These are phyloP conservation scores for Leccinellum albellum DNA, from an alignment of 768 basidiomycete genomes.

Conservation along the genomic window DNA sequence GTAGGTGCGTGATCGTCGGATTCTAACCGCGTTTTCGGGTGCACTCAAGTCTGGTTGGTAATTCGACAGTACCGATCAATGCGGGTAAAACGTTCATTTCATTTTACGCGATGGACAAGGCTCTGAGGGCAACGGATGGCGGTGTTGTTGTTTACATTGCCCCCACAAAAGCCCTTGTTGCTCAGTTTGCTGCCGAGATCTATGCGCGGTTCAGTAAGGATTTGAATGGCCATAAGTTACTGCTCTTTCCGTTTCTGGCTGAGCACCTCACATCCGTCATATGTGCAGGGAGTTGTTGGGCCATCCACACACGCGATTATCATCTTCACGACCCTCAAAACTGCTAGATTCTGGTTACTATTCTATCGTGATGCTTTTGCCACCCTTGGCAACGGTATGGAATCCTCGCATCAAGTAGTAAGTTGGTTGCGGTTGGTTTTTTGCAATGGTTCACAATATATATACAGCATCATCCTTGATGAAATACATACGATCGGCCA, in stretches of 20 bases:
- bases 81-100: constrained; percentile 78
- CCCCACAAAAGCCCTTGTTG: constrained; percentile 71
- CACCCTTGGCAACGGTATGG: constrained; percentile 59
- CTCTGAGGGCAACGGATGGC: constrained; percentile 58
- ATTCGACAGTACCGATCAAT: constrained; percentile 55
- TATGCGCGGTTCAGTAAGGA: constrained; percentile 66
- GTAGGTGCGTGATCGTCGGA: constrained; percentile 42
- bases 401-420: constrained; percentile 59
- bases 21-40: background rate
- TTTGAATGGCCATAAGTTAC: constrained; percentile 44
- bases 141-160: constrained; percentile 71
- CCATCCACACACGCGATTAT: constrained; percentile 63
- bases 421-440: background rate
- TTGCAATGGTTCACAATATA: background rate
- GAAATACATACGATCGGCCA: constrained; percentile 65
- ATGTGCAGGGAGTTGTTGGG: constrained; percentile 53
- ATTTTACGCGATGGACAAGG: constrained; percentile 72
- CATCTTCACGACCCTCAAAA: constrained; percentile 58
- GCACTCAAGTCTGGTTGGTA: constrained; percentile 1
- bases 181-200: constrained; percentile 68
- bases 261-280: background rate
- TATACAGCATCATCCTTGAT: constrained; percentile 59
- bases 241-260: background rate
- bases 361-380: constrained; percentile 67
- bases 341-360: constrained; percentile 72